These are phyloP conservation scores for Pythium scleroteichum DNA, from an alignment of 352 stramenopile species.

Conservation along the genomic window DNA sequence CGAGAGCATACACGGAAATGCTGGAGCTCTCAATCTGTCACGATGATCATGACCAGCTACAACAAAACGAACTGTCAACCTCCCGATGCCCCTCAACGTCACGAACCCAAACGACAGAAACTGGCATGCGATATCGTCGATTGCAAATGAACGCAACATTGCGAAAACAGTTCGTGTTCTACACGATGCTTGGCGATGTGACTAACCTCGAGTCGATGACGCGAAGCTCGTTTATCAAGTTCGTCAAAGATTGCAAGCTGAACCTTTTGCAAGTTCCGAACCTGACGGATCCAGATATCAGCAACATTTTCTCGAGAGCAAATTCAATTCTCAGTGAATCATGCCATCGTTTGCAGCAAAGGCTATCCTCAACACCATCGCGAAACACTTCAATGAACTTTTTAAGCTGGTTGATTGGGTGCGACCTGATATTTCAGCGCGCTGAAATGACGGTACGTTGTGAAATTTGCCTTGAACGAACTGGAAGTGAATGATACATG, in stretches of 20 bases:
- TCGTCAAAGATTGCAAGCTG: conserved; percentile 62
- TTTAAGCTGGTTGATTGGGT: conserved; percentile 47
- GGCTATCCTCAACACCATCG: conserved; percentile 8
- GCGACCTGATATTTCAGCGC: conserved; percentile 47
- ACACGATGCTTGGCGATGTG: conserved; percentile 60
- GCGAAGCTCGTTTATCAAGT: conserved; percentile 60
- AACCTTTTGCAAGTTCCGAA: conserved; percentile 31
- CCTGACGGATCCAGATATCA: conserved; percentile 58
- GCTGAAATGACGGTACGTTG: conserved; percentile 10
- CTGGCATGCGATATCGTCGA: neutral
- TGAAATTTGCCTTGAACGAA: neutral
- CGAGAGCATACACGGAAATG: conserved; percentile 23
- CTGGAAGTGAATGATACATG: too few species aligned
- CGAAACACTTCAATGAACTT: conserved; percentile 36
- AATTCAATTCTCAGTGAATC: neutral
- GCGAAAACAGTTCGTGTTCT: conserved; percentile 65
- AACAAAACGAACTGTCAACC: neutral
- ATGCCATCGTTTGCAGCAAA: conserved; percentile 14
- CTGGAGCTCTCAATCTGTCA: conserved; percentile 29
- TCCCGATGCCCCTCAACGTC: neutral
- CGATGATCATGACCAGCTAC: conserved; percentile 2
- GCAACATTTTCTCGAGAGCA: conserved; percentile 43
- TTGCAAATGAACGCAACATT: conserved; percentile 50
- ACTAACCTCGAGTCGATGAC: conserved; percentile 69
- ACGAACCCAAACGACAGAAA: neutral